Evolutionary conservation across 176 grass and related monocot genomes (phyloP).

Genomic region (Triticum monococcum): DNA sequence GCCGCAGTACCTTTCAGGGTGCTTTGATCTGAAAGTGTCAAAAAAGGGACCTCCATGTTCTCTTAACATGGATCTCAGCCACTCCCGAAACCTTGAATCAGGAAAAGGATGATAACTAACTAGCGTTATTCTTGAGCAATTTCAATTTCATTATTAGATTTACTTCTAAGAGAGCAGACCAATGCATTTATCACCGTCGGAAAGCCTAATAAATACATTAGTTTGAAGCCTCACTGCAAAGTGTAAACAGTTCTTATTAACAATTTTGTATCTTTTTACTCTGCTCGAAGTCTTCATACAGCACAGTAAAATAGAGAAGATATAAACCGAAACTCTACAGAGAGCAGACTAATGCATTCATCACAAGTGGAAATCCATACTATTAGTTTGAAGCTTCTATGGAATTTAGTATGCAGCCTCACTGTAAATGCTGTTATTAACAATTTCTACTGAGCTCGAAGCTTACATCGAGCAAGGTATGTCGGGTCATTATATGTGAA

Average conservation of each 20-base stretch:
- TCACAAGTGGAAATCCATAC: conserved; percentile 1
- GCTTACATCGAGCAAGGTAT: background rate
- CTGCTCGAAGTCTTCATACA: background rate
- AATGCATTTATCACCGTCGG: background rate
- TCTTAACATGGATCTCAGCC: conserved; percentile 86
- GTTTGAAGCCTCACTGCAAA: background rate
- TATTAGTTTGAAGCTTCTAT: background rate
- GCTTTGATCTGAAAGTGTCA: conserved; percentile 88
- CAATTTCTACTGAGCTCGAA: background rate
- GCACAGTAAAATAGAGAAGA: background rate
- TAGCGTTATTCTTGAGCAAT: background rate
- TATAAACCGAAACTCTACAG: background rate
- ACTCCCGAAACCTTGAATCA: conserved; percentile 70
- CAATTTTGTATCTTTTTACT: background rate
- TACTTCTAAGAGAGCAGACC: conserved; percentile 2
- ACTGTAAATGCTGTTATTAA: background rate
- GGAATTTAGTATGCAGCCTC: background rate
- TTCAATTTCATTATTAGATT: background rate
- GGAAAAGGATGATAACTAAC: background rate
- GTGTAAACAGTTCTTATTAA: background rate
- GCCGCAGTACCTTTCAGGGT: conserved; percentile 68
- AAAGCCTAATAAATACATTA: background rate
- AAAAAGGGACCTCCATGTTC: conserved; percentile 80
- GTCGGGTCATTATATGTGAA: background rate
- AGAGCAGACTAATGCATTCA: background rate